phyloP scores from a whole-genome alignment of 371 early-diverging fungal species.

The Mucor indicus region DNA sequence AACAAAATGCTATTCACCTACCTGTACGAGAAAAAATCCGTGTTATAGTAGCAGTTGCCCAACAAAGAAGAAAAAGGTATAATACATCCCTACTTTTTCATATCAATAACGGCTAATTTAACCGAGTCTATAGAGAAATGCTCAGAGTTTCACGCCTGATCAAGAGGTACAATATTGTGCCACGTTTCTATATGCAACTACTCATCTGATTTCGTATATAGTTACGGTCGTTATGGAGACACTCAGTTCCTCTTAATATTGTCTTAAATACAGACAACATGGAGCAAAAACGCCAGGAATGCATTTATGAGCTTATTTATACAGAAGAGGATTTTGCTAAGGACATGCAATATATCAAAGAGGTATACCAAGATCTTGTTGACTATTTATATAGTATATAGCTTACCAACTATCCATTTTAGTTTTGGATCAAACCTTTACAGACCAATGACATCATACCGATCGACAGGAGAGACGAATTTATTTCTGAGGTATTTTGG shows the following conservation, averaged over 20 bases:
- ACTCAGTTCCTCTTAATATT: constrained; percentile 25
- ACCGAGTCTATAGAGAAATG: not conserved
- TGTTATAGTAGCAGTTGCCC: constrained; percentile 70
- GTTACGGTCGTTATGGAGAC: constrained; percentile 21
- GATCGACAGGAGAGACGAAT: constrained; percentile 56
- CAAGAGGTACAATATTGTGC: constrained; percentile 17
- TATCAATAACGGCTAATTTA: not conserved
- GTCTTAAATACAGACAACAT: constrained; percentile 7
- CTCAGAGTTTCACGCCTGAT: not conserved
- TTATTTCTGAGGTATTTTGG: constrained; percentile 82
- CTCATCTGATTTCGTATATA: too few relatives aligned
- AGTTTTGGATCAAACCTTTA: constrained; percentile 79
- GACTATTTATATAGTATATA: too few relatives aligned
- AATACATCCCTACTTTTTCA: not conserved
- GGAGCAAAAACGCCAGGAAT: constrained; percentile 32
- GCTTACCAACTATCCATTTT: not conserved
- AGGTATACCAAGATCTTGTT: too few relatives aligned
- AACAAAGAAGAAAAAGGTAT: constrained; percentile 17
- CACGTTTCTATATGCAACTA: too few relatives aligned
- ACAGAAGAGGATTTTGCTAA: constrained; percentile 27
- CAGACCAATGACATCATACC: constrained; percentile 66
- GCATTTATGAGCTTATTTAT: constrained; percentile 31
- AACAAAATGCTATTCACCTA: constrained; percentile 68
- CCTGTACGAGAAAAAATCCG: constrained; percentile 49
- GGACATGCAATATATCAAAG: constrained; percentile 23